Base-by-base conservation (phyloP, 805 yeast species). In the Metschnikowia kunwiensis region DNA sequence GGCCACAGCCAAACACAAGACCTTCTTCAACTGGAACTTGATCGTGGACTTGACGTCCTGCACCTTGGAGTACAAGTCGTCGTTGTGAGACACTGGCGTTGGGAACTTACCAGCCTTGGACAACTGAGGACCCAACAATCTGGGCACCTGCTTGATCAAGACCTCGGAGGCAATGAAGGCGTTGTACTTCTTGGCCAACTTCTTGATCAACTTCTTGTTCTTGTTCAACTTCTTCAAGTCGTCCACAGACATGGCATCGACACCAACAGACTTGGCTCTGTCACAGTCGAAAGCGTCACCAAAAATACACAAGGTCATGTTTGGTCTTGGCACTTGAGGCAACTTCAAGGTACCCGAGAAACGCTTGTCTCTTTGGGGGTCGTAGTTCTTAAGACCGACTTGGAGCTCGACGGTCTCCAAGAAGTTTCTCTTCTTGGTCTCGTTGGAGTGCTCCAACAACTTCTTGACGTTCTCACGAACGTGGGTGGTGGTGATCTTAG, bases 21-120 rank as follows among this genome's bases (percentile, higher is more conserved):
- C 99, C 85, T 93, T 93, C 89, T 93, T 93, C 78, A 93, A 84
- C 80, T 93, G 99, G 95, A 93, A 93, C 86, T 91, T 93, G 81
- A 93, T 88, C 82, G 99, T 93, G 55, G 98, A 89, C 79, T 84
- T 89, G 63, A 93, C 97, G 69, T 93, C 99, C 63, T 77, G 81
- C 63, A 93, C 93, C 86, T 91, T 93, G 58, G 80, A 67, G 82
- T 86, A 86, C 70, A 93, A 82, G 73, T 93, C 98, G 71, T 93
- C 99, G 74, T 86, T 80, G 86, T 93, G 98, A 54, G 99, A 93
- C 62, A 93, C 98, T 77, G 99, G 99, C 72, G 97, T 91, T 75
- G 99, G 99, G 96, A 93, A 93, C 91, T 93, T 93, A 85, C 98
- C 98, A 69, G 97, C 97, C 86, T 93, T 93, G 60, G 98, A 93